A percentile compares a stretch with the other conserved stretches of the same genome.
phyloP scores from a whole-genome alignment of 176 grass and related monocot species.

The Rhynchospora breviuscula region DNA sequence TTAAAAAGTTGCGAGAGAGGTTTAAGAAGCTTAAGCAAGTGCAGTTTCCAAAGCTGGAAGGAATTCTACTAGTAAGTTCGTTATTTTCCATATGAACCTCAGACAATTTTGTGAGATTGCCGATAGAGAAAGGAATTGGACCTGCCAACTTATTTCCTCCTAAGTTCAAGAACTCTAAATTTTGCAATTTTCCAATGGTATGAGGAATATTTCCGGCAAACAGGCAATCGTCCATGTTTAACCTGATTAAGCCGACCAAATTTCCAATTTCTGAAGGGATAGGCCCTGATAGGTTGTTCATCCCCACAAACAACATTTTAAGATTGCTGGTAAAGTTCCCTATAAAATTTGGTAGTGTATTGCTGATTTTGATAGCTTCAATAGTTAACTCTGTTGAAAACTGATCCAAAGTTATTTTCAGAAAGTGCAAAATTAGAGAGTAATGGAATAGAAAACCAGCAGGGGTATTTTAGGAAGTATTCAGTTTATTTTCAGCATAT shows the following conservation, averaged over 20 bases:
- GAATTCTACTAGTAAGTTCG: slow-evolving; percentile 9
- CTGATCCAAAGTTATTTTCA: no score
- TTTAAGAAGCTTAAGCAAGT: slow-evolving; percentile 3
- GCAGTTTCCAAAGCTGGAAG: slow-evolving; percentile 7
- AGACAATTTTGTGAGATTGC: slow-evolving; percentile 16
- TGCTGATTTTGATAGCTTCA: slow-evolving; percentile 2
- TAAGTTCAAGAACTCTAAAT: not conserved
- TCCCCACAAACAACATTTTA: not conserved
- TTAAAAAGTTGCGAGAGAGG: slow-evolving; percentile 5
- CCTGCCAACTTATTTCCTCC: slow-evolving; percentile 19
- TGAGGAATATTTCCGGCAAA: slow-evolving; percentile 12
- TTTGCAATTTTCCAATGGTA: not conserved
- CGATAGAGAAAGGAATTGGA: slow-evolving; percentile 11
- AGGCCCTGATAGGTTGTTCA: slow-evolving; percentile 22
- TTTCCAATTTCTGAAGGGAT: slow-evolving; percentile 31
- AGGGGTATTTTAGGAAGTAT: no score
- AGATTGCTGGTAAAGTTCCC: slow-evolving; percentile 32
- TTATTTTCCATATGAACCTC: not conserved
- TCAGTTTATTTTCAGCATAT: no score
- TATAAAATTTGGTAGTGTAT: slow-evolving; percentile 18
- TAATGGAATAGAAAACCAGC: no score
- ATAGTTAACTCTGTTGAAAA: no score
- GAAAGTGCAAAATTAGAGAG: no score
- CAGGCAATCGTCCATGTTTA: not conserved
- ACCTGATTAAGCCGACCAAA: slow-evolving; percentile 5